phyloP scores from a whole-genome alignment of 2,329 filamentous ascomycete genomes.

The Xylaria sp. region DNA sequence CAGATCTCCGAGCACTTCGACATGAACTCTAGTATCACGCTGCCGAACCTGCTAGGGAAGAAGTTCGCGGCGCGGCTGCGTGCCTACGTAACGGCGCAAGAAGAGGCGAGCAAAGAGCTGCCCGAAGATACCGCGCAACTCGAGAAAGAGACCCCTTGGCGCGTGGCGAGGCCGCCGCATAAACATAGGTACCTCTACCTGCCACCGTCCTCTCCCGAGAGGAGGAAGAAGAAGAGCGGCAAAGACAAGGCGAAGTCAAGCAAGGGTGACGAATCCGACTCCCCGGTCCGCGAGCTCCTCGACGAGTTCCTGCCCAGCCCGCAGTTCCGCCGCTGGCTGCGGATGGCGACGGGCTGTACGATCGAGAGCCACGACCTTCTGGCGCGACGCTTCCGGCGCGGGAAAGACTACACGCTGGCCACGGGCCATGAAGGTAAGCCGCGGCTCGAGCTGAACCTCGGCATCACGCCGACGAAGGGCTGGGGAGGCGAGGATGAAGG shows the following conservation, averaged over 20 bases:
- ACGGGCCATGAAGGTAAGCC: constrained; percentile 82
- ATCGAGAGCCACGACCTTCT: constrained; percentile 80
- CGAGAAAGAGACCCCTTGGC: constrained; percentile 71
- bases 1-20: constrained; percentile 82
- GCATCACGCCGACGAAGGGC: constrained; percentile 83
- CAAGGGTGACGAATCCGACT: constrained; percentile 53
- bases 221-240: constrained; percentile 48
- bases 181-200: constrained; percentile 94
- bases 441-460: constrained; percentile 86
- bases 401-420: constrained; percentile 91
- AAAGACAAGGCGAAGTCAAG: constrained; percentile 10
- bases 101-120: constrained; percentile 56
- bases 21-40: constrained; percentile 83
- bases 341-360: constrained; percentile 79
- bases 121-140: constrained; percentile 63
- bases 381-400: constrained; percentile 87
- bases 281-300: constrained; percentile 79
- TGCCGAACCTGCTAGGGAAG: constrained; percentile 80
- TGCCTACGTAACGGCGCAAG: constrained; percentile 74
- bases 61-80: constrained; percentile 80
- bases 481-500: constrained; percentile 70
- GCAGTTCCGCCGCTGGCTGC: constrained; percentile 90
- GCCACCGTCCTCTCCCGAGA: constrained; percentile 57
- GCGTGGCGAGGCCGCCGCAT: constrained; percentile 86
- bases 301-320: constrained; percentile 84